Base-by-base conservation (phyloP, 768 basidiomycete species). In the Pilatotrama ljubarskyi region DNA sequence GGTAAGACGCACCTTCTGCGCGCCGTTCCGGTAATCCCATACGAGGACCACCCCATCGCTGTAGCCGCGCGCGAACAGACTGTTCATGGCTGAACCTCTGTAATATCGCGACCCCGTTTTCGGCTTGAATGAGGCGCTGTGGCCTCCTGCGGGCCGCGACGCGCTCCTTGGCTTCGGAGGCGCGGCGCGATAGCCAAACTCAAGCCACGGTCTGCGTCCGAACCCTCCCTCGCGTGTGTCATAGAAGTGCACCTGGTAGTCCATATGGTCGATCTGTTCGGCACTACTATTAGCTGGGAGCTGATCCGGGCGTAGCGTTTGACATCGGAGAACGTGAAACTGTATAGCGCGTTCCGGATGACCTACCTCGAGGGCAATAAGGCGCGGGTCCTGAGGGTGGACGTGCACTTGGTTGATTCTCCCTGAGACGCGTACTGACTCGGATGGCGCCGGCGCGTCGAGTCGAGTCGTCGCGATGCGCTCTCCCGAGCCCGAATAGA, bases 281-380 rank as follows among this genome's bases (percentile, higher is more conserved):
- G 35, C 40, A 40, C 11, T n/a, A 37, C 20, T 18, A 46, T 63
- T 43, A 63, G 56, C 46, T 32, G 47, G 22, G 37, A 6, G 14
- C 38, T 57, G 47, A 57, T 57, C 47, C 40, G 55, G 29, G 47
- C 38, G 55, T 35, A 47, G 40, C 38, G 47, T 25, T 26, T 32
- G 37, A 20, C 26, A 41, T 37, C 37, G 47, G 55, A 29, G 47
- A 13, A 26, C 10, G 24, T 37, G 44, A 24, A 13, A 49, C 36
- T 41, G 55, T 42, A 57, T 49, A 24, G 55, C 47, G 55, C 55
- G 55, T 35, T 26, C 55, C 61, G 64, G 59, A 64, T 61, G 55
- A 69, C 79, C 67, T 63, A 78, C 82, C 76, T 85, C 82, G 22
- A 83, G 69, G 41, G 81, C 69, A 18, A 77, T 74, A 55, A 84